Evolutionary conservation across 352 stramenopile genomes (phyloP), one percentile per base, ranked within the genome.

Genomic region (Salisapilia sapeloensis): DNA sequence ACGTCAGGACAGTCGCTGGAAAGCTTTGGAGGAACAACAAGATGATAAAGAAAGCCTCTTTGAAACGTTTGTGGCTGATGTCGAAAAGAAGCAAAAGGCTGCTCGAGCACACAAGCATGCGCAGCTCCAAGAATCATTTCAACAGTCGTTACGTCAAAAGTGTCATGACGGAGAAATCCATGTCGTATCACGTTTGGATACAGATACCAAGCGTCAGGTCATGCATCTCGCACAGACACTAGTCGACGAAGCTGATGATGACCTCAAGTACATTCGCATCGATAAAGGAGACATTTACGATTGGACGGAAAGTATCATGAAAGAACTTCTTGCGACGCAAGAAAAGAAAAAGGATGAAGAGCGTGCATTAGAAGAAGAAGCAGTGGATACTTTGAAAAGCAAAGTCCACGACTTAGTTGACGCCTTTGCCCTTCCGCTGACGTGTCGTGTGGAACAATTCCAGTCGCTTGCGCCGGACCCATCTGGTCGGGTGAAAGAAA

Each of bases 1-100:
- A 9, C 53, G 64, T 1, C 70, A 81, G 29, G 74, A 89, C 16
- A 12, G 62, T 10, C 64, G 69, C 0, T 89, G 64, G 64, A 39
- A 40, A 7, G 66, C 65, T 2, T 52, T 85, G 25, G 64, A 72
- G 3, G 69, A 78, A 13, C 27, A 42, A 10, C 63, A 70, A 22
- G 69, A 84, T 37, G 60, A 59, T n/a, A 57, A 69, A n/a, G 64
- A 74, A n/a, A n/a, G n/a, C 29, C 39, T 89, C 10, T 84, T 83
- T 42, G 38, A 50, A 13, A 58, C 53, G 1, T 89, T 79, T 39
- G 52, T 83, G 24, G 53, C 74, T 16, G 69, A 85, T 20, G 16
- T 77, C 4, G 36, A 60, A 23, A 63, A 70, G 4, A 78, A 65
- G 16, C 50, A 75, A 28, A 50, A 70, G 20, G 27, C 35, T n/a